Base-by-base conservation (phyloP, 2,329 filamentous ascomycete genomes). In the Arthrobotrys megalospora region DNA sequence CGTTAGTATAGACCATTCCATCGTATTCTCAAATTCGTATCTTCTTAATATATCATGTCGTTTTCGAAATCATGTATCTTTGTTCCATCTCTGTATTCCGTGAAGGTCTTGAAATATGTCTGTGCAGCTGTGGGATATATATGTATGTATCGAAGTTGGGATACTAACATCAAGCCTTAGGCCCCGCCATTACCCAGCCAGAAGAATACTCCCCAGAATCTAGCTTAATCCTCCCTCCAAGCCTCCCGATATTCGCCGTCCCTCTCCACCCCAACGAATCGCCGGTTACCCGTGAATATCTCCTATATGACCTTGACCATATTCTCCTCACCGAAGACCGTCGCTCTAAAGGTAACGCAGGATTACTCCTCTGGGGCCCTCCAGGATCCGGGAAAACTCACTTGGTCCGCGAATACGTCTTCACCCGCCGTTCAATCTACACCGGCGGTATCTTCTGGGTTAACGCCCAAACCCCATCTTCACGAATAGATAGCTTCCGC, bases 401-500 rank as follows among this genome's bases (percentile, higher is more conserved):
- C 81, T 84, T 92, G 12, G 90, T 90, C 32, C 87, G 91, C 2
- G 87, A 92, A 83, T 92, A 92, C 82, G 88, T 91, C 80, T 88
- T 86, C 41, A 78, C 71, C 34, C 69, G 80, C 5, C 76, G 81
- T 7, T 84, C 86, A 3, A 85, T 88, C 76, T 92, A 90, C 80
- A 87, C 88, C 0, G 90, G 90, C 1, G 91, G 91, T 0, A 86
- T 92, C 50, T 93, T 91, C 82, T 93, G 91, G 91, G 87, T 92
- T 14, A 87, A 90, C 60, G 89, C 90, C 7, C 90, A 89, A 80
- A 79, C 68, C 8, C 21, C 64, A 16, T 69, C 69, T 34, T 76
- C 58, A 11, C 63, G 68, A 6, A 36, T 62, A 41, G 76, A 72
- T 34, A 72, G 69, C 36, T 79, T 79, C 48, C 62, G 76, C 2